Evolutionary conservation across 1,284 basidiomycete genomes (phyloP), one percentile per base, ranked within the genome.

Genomic region (Rhodotorula sp.): DNA sequence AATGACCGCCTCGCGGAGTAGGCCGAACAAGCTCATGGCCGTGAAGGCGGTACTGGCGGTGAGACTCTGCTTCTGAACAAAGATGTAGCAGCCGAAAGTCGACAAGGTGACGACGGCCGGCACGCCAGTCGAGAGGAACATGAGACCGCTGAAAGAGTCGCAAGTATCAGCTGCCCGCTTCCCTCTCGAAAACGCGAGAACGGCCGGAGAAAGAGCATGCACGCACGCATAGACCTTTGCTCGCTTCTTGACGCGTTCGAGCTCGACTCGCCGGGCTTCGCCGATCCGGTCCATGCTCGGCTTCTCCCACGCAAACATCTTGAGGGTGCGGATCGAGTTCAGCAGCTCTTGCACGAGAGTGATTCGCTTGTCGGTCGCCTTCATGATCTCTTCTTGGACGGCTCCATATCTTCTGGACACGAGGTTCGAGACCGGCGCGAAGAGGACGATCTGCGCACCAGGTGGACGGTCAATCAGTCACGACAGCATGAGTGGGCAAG

Each of bases 301-400:
- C 43, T 63, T 59, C 57, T 74, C 72, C 74, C 74, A 76, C 1
- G 39, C 61, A 12, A 76, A 71, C 72, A 72, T 76, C 56, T 76
- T 76, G 57, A 76, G 61, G 3, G 71, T 69, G 5, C 74, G 64
- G 31, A 76, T 71, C 26, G 72, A 68, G 31, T 67, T 65, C 20
- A 76, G 63, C 20, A 76, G 60, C 31, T 76, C 74, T 46, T 69
- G 67, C 1, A 76, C 69, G 34, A 76, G 48, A 15, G 74, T 76
- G 57, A 76, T 71, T 1, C 74, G 67, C 31, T 58, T 51, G 62
- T 76, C 74, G 21, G 74, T 76, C 16, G 74, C 74, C 65, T 74
- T 68, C 72, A 76, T 73, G 58, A 74, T 76, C 31, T 76, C 72
- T n/a, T 68, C 72, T 29, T 76, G 74, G 0, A 74, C 72, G 15